Evolutionary conservation across 331 rosid genomes (phyloP).

Genomic region (Stylosanthes scabra): DNA sequence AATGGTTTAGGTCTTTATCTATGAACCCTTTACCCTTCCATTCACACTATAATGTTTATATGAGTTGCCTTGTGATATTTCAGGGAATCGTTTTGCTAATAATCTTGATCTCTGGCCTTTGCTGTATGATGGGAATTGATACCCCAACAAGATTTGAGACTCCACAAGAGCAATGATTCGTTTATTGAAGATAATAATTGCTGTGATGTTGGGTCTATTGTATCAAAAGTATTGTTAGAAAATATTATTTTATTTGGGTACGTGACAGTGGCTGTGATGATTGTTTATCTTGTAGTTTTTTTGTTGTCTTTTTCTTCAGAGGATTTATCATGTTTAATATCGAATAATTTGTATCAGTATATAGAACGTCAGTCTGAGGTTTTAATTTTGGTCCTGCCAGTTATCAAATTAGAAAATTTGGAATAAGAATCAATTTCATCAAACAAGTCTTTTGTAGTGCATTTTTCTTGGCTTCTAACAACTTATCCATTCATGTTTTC

Average conservation of each 20-base stretch:
- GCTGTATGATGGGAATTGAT: constrained; percentile 99
- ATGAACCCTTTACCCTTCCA: constrained; percentile 26
- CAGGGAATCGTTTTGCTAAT: constrained; percentile 91
- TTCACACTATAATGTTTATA: constrained; percentile 41
- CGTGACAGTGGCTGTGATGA: constrained; percentile 30
- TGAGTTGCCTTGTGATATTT: constrained; percentile 38
- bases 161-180: constrained; percentile 79
- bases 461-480: not conserved
- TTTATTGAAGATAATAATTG: constrained; percentile 42
- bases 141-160: constrained; percentile 96
- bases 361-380: constrained; percentile 39
- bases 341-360: constrained; percentile 47
- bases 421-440: constrained; percentile 31
- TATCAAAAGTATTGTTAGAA: constrained; percentile 33
- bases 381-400: constrained; percentile 38
- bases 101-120: constrained; percentile 91
- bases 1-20: constrained; percentile 13
- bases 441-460: constrained; percentile 1
- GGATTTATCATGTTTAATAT: constrained; percentile 36
- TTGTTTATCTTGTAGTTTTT: constrained; percentile 30
- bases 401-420: constrained; percentile 42
- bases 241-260: constrained; percentile 25
- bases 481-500: not conserved
- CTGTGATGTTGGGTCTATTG: constrained; percentile 42
- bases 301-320: constrained; percentile 27